Conservation (phyloP, 2,329 filamentous ascomycete genomes). For the Blastomyces emzantsi region DNA sequence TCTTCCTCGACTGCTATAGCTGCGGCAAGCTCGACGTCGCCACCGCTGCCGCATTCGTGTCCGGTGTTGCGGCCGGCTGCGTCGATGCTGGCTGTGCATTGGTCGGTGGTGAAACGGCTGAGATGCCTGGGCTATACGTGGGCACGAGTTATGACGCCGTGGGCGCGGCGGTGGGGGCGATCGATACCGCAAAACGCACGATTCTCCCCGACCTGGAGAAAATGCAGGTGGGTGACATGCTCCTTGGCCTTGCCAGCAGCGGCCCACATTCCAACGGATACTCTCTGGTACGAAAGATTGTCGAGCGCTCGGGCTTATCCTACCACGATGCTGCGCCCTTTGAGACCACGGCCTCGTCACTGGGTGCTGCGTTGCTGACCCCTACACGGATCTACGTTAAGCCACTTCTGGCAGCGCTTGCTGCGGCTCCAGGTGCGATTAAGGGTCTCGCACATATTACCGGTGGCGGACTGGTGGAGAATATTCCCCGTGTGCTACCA, state of each 20-base stretch:
- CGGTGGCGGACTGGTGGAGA: slow-evolving; percentile 84
- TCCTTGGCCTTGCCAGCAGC: slow-evolving; percentile 75
- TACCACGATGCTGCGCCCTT: slow-evolving; percentile 72
- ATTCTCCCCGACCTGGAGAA: slow-evolving; percentile 65
- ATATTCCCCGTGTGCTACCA: slow-evolving; percentile 90
- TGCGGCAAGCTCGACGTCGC: slow-evolving; percentile 77
- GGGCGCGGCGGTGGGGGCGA: slow-evolving; percentile 79
- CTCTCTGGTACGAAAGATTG: slow-evolving; percentile 86
- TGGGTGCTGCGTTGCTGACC: slow-evolving; percentile 72
- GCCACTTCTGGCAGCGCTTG: slow-evolving; percentile 59
- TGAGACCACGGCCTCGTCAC: slow-evolving; percentile 45
- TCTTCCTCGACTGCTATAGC: slow-evolving; percentile 97
- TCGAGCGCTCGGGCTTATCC: slow-evolving; percentile 60
- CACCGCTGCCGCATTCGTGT: slow-evolving; percentile 74
- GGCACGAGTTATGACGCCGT: slow-evolving; percentile 87
- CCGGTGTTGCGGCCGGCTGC: slow-evolving; percentile 83
- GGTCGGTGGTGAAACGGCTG: slow-evolving; percentile 94
- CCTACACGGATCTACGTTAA: slow-evolving; percentile 94
- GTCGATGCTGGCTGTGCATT: slow-evolving; percentile 76
- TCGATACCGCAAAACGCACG: slow-evolving; percentile 47
- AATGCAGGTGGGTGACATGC: slow-evolving; percentile 75
- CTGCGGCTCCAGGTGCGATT: slow-evolving; percentile 36
- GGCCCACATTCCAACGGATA: slow-evolving; percentile 96
- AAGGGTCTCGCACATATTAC: slow-evolving; percentile 98
- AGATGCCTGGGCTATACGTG: slow-evolving; percentile 94